Percentiles rank a stretch among this genome's conserved stretches.
phyloP scores from a whole-genome alignment of 2,329 filamentous ascomycete genomes.

The Aspergillus viridinutans region DNA sequence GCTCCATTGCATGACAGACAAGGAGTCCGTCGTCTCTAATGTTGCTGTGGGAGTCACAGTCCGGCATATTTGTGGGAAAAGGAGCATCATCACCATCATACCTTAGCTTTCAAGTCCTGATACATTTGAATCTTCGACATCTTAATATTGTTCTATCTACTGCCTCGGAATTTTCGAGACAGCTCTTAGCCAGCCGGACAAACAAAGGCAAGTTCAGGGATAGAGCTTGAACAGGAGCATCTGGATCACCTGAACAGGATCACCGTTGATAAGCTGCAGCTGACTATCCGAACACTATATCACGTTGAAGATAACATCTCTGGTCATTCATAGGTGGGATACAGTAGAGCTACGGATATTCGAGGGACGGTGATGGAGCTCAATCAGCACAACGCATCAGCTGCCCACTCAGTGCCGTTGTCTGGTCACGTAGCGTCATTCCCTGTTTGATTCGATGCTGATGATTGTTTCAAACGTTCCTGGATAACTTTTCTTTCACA shows the following conservation, averaged over 20 bases:
- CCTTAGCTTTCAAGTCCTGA: not conserved
- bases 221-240: not conserved
- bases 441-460: not conserved
- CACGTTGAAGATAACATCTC: not conserved
- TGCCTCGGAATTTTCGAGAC: not conserved
- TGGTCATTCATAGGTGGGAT: not conserved
- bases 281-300: not conserved
- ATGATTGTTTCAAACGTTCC: not conserved
- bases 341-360: slow-evolving; percentile 1
- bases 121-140: not conserved
- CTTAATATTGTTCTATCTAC: not conserved
- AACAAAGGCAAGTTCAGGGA: not conserved
- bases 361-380: slow-evolving; percentile 2
- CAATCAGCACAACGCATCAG: slow-evolving; percentile 6
- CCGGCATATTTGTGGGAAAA: not conserved
- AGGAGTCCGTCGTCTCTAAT: not conserved
- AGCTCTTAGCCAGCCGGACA: too few relatives aligned
- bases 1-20: not conserved
- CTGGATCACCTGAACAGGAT: not conserved
- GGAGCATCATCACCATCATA: not conserved
- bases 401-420: slow-evolving; percentile 1
- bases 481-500: not conserved
- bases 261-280: not conserved
- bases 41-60: not conserved
- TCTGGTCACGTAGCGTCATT: not conserved